phyloP scores from a whole-genome alignment of 768 basidiomycete species.

The Rubroboletus satanas region DNA sequence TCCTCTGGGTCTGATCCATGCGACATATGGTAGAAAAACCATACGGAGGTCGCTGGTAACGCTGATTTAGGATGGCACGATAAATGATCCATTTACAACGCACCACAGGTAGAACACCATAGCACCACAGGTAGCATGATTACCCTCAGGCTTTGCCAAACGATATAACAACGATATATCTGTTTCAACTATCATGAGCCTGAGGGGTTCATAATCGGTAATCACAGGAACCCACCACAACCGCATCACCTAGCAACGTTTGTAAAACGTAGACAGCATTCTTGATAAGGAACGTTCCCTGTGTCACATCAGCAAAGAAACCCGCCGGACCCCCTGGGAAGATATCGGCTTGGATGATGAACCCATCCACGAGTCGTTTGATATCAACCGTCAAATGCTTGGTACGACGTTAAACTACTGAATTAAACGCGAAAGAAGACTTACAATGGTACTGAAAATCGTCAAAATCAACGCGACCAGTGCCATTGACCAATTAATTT shows the following conservation, averaged over 20 bases:
- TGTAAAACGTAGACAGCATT: conserved; percentile 25
- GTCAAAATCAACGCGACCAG: conserved; percentile 21
- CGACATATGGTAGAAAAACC: conserved; percentile 3
- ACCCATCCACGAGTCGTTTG: conserved; percentile 23
- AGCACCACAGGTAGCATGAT: conserved; percentile 12
- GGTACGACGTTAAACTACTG: neutral
- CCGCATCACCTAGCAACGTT: conserved; percentile 20
- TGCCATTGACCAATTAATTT: conserved; percentile 22
- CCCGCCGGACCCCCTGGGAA: conserved; percentile 24
- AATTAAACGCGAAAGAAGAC: neutral
- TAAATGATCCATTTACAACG: neutral
- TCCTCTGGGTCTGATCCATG: neutral
- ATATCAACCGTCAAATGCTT: conserved; percentile 26
- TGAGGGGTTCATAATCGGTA: neutral
- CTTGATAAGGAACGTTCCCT: conserved; percentile 31
- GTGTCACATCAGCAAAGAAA: conserved; percentile 28
- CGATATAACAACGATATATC: conserved; percentile 25
- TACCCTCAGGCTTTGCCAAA: conserved; percentile 14
- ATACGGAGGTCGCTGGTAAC: conserved; percentile 9
- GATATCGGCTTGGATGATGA: conserved; percentile 18
- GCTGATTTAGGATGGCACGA: neutral
- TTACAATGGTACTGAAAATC: conserved; percentile 19
- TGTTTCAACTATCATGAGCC: neutral
- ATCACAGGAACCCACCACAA: conserved; percentile 6
- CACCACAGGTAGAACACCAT: conserved; percentile 20